Base-by-base conservation (phyloP, 2,329 filamentous ascomycete genomes). In the Aureobasidium mangrovei region DNA sequence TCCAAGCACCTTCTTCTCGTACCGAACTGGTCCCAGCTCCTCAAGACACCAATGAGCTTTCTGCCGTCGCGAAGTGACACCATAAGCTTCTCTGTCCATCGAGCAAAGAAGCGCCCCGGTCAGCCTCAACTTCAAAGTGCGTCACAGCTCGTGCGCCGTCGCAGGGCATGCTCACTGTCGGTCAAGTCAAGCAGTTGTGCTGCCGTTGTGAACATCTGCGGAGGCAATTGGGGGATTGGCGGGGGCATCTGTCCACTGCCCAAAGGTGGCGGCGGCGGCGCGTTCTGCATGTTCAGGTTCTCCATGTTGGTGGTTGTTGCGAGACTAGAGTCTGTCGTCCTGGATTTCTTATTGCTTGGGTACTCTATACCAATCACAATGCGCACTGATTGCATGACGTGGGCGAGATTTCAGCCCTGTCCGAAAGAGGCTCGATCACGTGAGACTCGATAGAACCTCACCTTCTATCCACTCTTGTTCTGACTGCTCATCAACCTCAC, bases 21-120 rank as follows among this genome's bases (percentile, higher is more conserved):
- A 95, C 91, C 91, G 67, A 95, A 97, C 71, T 98, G 93, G 72
- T 98, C 93, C 89, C 93, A 98, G 63, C 88, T 95, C 65, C 93
- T 80, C 62, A 98, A 74, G 44, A 97, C 88, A 31, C 93, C 93
- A 62, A 95, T 87, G 61, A 97, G 77, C 74, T 97, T 97, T 64
- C 91, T 83, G 58, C 94, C 93, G 68, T 98, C 93, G 62, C 93
- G 86, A 54, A 98, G 79, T 44, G 91, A 83, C 55, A 97, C 80
- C 73, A 96, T 83, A 57, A 98, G 83, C 74, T 98, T 98, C 76
- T 98, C 93, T 97, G 69, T 59, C 12, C 28, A 39, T 27, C 28
- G 9, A 12, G 62, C 32, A 47, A 43, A n/a, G 43, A 40, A 53
- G 53, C 59, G 58, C 45, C 54, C 63, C 59, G 59, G 58, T 64